Percentiles rank a stretch among this genome's conserved stretches.
phyloP scores from a whole-genome alignment of 2,329 filamentous ascomycete genomes.

The Colletotrichum gloeosporioides region DNA sequence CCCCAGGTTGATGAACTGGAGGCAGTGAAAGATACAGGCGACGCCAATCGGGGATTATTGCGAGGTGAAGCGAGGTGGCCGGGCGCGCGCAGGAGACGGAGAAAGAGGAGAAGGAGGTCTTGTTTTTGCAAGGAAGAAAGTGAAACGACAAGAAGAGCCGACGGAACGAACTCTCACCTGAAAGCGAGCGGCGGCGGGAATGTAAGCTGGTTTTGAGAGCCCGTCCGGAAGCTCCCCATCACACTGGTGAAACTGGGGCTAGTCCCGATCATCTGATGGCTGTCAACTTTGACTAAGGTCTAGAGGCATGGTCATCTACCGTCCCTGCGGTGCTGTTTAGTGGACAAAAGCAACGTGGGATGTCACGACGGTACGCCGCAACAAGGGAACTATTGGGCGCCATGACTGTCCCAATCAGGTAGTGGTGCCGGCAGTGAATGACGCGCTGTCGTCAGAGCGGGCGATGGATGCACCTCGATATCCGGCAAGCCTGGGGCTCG shows the following conservation, averaged over 20 bases:
- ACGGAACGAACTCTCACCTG: background rate
- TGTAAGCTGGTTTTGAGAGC: constrained; percentile 22
- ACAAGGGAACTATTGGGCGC: constrained; percentile 20
- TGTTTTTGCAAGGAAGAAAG: constrained; percentile 9
- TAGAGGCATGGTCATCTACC: constrained; percentile 11
- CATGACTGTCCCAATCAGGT: constrained; percentile 15
- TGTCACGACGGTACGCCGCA: constrained; percentile 10
- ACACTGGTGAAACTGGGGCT: constrained; percentile 21
- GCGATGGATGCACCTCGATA: constrained; percentile 10
- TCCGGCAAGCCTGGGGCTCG: background rate
- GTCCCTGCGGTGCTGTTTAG: constrained; percentile 16
- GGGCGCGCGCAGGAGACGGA: background rate
- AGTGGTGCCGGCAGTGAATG: constrained; percentile 14
- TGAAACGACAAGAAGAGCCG: constrained; percentile 9
- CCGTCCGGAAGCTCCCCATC: constrained; percentile 7
- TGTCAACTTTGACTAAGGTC: constrained; percentile 9
- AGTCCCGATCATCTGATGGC: constrained; percentile 21
- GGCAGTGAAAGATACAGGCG: background rate
- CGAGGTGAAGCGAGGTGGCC: background rate
- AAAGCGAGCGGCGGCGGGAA: background rate
- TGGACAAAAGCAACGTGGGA: constrained; percentile 21
- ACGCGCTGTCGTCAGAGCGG: constrained; percentile 14
- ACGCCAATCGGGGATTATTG: background rate
- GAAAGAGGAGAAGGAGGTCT: background rate
- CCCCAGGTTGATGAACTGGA: constrained; percentile 4